Conservation (phyloP, 2,329 filamentous ascomycete species). For the Hypoxylon sp. region DNA sequence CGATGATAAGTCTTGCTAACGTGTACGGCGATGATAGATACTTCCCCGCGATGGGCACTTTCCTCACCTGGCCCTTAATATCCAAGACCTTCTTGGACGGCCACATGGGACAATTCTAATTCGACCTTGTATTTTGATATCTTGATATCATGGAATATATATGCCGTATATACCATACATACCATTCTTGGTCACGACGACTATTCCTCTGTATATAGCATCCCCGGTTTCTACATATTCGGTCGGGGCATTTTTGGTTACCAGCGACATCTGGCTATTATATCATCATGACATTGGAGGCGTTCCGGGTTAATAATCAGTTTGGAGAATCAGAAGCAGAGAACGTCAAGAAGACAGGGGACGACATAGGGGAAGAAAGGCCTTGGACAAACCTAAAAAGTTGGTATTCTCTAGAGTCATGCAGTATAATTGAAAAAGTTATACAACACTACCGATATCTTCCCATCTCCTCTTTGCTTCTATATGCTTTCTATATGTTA, state of each 20-base stretch:
- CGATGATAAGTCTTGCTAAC: slow-evolving; percentile 1
- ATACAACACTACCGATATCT: slow-evolving; percentile 16
- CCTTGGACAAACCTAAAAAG: neutral
- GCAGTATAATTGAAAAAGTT: slow-evolving; percentile 17
- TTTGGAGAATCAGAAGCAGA: slow-evolving; percentile 24
- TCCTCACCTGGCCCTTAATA: slow-evolving; percentile 59
- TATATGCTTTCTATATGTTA: slow-evolving; percentile 12
- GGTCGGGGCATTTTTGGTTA: slow-evolving; percentile 29
- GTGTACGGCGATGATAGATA: slow-evolving; percentile 51
- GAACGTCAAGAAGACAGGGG: neutral
- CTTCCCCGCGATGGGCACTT: slow-evolving; percentile 53
- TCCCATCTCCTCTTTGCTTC: slow-evolving; percentile 14
- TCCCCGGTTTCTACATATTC: slow-evolving; percentile 8
- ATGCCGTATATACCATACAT: slow-evolving; percentile 13
- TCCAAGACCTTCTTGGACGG: slow-evolving; percentile 49
- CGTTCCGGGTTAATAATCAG: slow-evolving; percentile 33
- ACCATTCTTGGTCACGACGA: slow-evolving; percentile 14
- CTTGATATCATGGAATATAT: slow-evolving; percentile 8
- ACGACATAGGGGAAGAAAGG: slow-evolving; percentile 3
- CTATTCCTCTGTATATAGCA: slow-evolving; percentile 36
- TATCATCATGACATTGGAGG: slow-evolving; percentile 37
- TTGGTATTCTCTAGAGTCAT: slow-evolving; percentile 14
- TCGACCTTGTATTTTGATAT: slow-evolving; percentile 11
- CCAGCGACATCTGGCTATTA: slow-evolving; percentile 21
- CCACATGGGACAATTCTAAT: slow-evolving; percentile 45